A percentile compares a stretch with the other conserved stretches of the same genome.
These are phyloP conservation scores for Populus simonii DNA, from an alignment of 345 rosid species.

Conservation along the genomic window DNA sequence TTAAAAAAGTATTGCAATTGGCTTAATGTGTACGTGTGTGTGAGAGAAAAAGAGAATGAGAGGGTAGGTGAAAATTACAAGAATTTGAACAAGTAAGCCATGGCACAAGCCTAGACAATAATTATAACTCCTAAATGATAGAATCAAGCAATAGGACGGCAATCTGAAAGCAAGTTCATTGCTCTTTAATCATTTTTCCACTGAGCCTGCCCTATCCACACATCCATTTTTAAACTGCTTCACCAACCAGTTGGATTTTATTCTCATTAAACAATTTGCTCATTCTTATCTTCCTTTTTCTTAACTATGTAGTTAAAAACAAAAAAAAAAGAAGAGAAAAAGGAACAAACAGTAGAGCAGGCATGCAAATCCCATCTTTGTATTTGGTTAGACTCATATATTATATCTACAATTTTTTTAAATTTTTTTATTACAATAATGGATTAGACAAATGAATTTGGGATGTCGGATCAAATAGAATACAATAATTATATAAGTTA, in stretches of 20 bases:
- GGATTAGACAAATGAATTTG: too few species aligned
- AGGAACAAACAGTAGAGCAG: too few species aligned
- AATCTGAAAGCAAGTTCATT: background rate
- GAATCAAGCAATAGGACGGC: slow-evolving; percentile 17
- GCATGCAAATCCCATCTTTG: too few species aligned
- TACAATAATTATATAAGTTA: too few species aligned
- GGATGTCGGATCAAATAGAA: too few species aligned
- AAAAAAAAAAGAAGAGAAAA: too few species aligned
- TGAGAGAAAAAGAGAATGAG: background rate
- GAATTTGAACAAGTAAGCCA: slow-evolving; percentile 8
- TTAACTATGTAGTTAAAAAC: too few species aligned
- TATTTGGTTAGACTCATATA: too few species aligned
- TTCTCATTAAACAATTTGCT: background rate
- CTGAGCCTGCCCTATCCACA: slow-evolving; percentile 21
- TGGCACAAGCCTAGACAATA: background rate
- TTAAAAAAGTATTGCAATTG: background rate
- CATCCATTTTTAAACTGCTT: background rate
- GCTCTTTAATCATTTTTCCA: slow-evolving; percentile 10
- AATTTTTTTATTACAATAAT: too few species aligned
- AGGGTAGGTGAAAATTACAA: slow-evolving; percentile 17
- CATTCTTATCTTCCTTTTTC: too few species aligned
- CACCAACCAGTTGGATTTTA: slow-evolving; percentile 6
- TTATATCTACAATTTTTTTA: too few species aligned
- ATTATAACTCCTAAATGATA: slow-evolving; percentile 9
- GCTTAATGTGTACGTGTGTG: slow-evolving; percentile 2